Evolutionary conservation across 345 rosid genomes (phyloP).

Genomic region (Melaleuca quinquenervia): DNA sequence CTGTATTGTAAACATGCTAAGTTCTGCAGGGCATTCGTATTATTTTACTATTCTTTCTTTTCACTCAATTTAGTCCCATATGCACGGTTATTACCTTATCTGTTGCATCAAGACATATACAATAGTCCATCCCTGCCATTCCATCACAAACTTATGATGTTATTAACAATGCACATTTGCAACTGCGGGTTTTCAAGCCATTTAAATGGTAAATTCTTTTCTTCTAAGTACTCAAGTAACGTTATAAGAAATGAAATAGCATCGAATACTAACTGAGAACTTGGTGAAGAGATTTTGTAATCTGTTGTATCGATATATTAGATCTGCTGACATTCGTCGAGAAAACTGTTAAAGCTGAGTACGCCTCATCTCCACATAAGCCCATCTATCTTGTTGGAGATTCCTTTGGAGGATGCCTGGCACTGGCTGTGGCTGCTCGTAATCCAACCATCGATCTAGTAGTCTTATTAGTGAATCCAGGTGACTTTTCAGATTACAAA

Average conservation of each 20-base stretch:
- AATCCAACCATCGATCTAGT: slow-evolving; percentile 60
- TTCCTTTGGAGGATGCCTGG: slow-evolving; percentile 87
- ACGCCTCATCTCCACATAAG: slow-evolving; percentile 37
- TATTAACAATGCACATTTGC: background rate
- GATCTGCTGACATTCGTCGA: slow-evolving; percentile 56
- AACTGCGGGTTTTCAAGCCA: background rate
- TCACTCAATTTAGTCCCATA: background rate
- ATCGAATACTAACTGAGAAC: background rate
- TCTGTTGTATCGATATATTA: slow-evolving; percentile 2
- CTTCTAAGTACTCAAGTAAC: background rate
- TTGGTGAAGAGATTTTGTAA: background rate
- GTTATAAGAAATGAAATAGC: background rate
- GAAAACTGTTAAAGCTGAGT: slow-evolving; percentile 43
- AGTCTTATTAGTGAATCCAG: slow-evolving; percentile 66
- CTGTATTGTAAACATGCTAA: background rate
- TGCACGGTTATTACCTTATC: background rate
- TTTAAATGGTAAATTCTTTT: background rate
- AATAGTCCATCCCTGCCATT: background rate
- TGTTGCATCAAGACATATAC: background rate
- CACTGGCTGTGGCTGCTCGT: slow-evolving; percentile 77
- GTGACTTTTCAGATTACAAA: slow-evolving; percentile 16
- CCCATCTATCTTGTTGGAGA: slow-evolving; percentile 86
- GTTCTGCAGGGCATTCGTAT: background rate
- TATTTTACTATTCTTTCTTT: background rate
- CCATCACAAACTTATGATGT: background rate